phyloP scores from a whole-genome alignment of 345 rosid genomes.

The Eucalyptus polybractea region DNA sequence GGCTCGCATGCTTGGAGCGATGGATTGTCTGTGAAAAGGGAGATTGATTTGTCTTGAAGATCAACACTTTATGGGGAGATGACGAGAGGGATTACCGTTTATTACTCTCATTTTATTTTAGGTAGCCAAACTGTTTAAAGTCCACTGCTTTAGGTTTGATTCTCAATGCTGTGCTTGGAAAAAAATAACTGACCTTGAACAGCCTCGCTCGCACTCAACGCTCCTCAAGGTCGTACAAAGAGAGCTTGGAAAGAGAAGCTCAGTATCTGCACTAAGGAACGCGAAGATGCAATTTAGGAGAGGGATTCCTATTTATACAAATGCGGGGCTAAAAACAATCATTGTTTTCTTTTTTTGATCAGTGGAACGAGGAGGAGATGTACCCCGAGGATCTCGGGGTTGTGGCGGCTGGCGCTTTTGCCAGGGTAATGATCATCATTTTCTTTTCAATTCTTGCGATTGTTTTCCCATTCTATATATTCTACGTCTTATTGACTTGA shows the following conservation, averaged over 20 bases:
- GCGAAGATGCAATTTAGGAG: too few species aligned
- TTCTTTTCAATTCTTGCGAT: background rate
- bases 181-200: background rate
- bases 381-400: conserved; percentile 35
- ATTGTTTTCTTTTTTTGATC: too few species aligned
- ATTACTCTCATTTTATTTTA: background rate
- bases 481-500: background rate
- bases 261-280: too few species aligned
- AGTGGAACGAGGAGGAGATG: conserved; percentile 13
- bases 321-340: too few species aligned
- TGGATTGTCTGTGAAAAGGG: background rate
- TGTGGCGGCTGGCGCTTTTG: conserved; percentile 27
- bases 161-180: background rate
- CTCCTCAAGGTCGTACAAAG: too few species aligned
- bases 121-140: background rate
- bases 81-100: background rate
- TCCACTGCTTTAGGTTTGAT: background rate
- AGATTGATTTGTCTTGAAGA: background rate
- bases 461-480: background rate
- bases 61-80: too few species aligned
- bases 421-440: conserved; percentile 11
- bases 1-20: background rate
- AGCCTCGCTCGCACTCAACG: too few species aligned
- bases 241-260: too few species aligned
- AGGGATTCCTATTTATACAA: too few species aligned